A percentile compares a stretch with the other conserved stretches of the same genome.
Evolutionary conservation across 345 rosid genomes (phyloP).

Genomic region (Excoecaria cochinchinensis): DNA sequence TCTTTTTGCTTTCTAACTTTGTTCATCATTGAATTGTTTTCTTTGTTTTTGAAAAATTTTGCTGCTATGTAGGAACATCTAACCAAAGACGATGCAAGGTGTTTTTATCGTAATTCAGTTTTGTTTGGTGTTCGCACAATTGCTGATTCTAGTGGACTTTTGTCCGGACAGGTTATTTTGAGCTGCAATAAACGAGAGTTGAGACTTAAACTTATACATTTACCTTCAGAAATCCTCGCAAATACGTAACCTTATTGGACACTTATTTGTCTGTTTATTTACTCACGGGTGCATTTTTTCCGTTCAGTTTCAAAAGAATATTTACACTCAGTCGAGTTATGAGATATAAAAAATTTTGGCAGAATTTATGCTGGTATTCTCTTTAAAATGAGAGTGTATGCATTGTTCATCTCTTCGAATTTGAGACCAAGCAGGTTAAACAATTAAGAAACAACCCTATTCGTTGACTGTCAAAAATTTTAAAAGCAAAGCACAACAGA

Average conservation of each 20-base stretch:
- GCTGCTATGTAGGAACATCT: conserved; percentile 61
- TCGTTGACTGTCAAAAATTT: background rate
- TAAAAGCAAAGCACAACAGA: conserved; percentile 56
- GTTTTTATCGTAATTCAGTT: conserved; percentile 92
- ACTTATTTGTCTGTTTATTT: conserved; percentile 23
- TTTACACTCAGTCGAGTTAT: conserved; percentile 88
- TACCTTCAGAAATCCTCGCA: background rate
- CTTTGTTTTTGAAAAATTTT: background rate
- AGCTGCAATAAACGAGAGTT: conserved; percentile 99
- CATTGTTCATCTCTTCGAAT: conserved; percentile 94
- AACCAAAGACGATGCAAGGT: conserved; percentile 96
- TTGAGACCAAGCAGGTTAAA: conserved; percentile 94
- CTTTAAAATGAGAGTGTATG: conserved; percentile 99
- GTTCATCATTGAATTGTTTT: background rate
- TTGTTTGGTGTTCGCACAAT: conserved; percentile 93
- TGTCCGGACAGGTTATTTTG: conserved; percentile 85
- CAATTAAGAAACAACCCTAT: background rate
- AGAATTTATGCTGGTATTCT: conserved; percentile 97
- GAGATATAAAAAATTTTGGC: conserved; percentile 99
- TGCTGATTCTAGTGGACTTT: conserved; percentile 97
- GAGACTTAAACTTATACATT: conserved; percentile 28
- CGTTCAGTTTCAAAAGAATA: conserved; percentile 98
- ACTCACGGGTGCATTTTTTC: conserved; percentile 78
- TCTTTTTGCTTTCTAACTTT: background rate
- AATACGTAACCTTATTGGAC: background rate